A percentile compares a stretch with the other conserved stretches of the same genome.
Evolutionary conservation across 768 basidiomycete genomes (phyloP).

Genomic region (Psilocybe cyanescens): DNA sequence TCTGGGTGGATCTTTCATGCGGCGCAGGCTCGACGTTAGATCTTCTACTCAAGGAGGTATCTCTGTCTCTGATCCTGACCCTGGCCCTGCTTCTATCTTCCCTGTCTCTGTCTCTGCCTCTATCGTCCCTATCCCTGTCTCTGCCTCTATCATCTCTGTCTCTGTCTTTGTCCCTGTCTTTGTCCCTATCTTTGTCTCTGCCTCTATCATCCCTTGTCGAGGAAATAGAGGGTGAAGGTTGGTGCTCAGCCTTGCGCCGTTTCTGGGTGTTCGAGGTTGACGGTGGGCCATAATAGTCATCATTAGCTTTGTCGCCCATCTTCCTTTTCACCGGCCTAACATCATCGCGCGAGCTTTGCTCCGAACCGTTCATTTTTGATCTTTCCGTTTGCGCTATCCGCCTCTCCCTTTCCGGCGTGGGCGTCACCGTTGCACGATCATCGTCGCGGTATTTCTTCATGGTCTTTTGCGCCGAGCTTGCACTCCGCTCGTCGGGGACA

Average conservation of each 20-base stretch:
- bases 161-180: constrained; percentile 1
- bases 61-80: not conserved
- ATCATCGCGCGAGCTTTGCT: not conserved
- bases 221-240: not conserved
- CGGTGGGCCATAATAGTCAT: constrained; percentile 1
- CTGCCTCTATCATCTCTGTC: not conserved
- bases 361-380: not conserved
- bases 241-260: constrained; percentile 9
- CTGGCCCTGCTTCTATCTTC: not conserved
- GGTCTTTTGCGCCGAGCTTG: not conserved
- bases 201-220: not conserved
- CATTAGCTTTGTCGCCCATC: constrained; percentile 15
- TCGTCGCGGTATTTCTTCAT: not conserved
- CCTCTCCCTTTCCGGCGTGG: constrained; percentile 2
- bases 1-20: not conserved
- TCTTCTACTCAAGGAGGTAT: not conserved
- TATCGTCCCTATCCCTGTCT: constrained; percentile 3
- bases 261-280: not conserved
- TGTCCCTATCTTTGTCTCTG: constrained; percentile 4
- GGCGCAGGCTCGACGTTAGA: not conserved
- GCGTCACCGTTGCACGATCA: not conserved
- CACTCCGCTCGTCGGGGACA: not conserved
- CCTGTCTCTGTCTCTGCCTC: constrained; percentile 3
- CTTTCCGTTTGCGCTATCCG: not conserved
- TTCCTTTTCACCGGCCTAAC: constrained; percentile 12